A percentile compares a stretch with the other conserved stretches of the same genome.
These are phyloP conservation scores for Penicillium tannophilum DNA, from an alignment of 495 filamentous ascomycete genomes.

Conservation along the genomic window DNA sequence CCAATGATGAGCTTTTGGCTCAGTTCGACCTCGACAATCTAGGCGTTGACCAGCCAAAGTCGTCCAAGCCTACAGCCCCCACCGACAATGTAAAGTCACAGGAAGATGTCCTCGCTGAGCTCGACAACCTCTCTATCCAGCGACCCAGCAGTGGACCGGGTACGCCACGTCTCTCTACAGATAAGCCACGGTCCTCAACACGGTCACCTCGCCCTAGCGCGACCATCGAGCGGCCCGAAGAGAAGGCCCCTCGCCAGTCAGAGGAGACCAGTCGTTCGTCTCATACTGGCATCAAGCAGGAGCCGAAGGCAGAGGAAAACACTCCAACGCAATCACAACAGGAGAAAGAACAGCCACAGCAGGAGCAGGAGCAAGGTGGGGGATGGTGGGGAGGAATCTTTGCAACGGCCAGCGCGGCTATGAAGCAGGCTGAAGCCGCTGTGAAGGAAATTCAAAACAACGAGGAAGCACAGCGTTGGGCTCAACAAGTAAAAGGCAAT, in stretches of 20 bases:
- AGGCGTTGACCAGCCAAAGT: slow-evolving; percentile 48
- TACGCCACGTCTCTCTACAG: slow-evolving; percentile 75
- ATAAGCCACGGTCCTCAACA: slow-evolving; percentile 47
- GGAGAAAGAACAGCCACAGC: slow-evolving; percentile 37
- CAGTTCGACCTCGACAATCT: slow-evolving; percentile 83
- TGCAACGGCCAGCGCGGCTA: slow-evolving; percentile 68
- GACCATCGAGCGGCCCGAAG: slow-evolving; percentile 59
- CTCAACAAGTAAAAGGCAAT: slow-evolving; percentile 90
- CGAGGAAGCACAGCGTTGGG: slow-evolving; percentile 95
- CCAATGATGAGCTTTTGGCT: slow-evolving; percentile 79
- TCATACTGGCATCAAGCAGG: slow-evolving; percentile 56
- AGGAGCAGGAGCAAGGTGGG: slow-evolving; percentile 50
- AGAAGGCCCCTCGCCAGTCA: slow-evolving; percentile 67
- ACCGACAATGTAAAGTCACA: slow-evolving; percentile 47
- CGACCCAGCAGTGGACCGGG: slow-evolving; percentile 71
- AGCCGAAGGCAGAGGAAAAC: slow-evolving; percentile 35
- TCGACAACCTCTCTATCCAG: slow-evolving; percentile 74
- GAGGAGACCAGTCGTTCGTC: slow-evolving; percentile 73
- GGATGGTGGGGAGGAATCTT: slow-evolving; percentile 94
- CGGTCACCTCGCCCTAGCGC: slow-evolving; percentile 62
- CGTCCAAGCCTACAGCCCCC: slow-evolving; percentile 45
- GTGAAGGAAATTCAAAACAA: slow-evolving; percentile 96
- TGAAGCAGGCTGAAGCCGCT: slow-evolving; percentile 91
- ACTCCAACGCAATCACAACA: slow-evolving; percentile 21
- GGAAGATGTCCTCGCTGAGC: slow-evolving; percentile 77